Conservation (phyloP, 441 rosid genomes). For the Capsella rubella region DNA sequence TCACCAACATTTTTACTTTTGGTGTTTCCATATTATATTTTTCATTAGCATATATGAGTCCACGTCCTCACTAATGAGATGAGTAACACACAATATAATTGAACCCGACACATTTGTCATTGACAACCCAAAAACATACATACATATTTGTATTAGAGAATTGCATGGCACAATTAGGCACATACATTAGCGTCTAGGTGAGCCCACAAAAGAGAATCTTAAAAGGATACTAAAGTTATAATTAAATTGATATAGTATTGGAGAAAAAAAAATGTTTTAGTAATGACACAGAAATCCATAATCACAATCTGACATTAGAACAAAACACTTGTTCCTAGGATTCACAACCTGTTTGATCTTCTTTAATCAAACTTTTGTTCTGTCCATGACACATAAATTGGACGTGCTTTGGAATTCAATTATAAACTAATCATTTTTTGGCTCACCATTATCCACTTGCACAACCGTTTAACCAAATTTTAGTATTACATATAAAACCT, state of each 20-base stretch:
- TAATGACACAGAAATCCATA: conserved; percentile 18
- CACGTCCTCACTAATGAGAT: conserved; percentile 26
- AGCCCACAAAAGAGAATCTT: conserved; percentile 15
- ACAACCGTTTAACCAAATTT: neutral
- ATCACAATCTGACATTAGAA: conserved; percentile 25
- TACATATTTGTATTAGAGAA: neutral
- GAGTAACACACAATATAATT: conserved; percentile 17
- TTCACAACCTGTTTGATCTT: conserved; percentile 38
- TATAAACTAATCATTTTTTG: conserved; percentile 25
- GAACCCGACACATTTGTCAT: conserved; percentile 34
- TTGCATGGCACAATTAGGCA: neutral
- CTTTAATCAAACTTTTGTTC: conserved; percentile 41
- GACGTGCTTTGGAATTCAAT: conserved; percentile 8
- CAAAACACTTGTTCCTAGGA: conserved; percentile 19
- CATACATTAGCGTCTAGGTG: neutral
- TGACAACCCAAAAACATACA: conserved; percentile 33
- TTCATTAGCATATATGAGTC: conserved; percentile 27
- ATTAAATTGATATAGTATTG: neutral
- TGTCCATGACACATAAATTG: conserved; percentile 34
- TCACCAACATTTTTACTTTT: conserved; percentile 39
- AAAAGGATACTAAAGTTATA: conserved; percentile 13
- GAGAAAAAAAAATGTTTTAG: neutral
- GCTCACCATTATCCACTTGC: conserved; percentile 33
- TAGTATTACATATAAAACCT: neutral
- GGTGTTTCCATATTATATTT: conserved; percentile 26